Base-by-base conservation (phyloP, 306 rosid species). In the Inga laurina region DNA sequence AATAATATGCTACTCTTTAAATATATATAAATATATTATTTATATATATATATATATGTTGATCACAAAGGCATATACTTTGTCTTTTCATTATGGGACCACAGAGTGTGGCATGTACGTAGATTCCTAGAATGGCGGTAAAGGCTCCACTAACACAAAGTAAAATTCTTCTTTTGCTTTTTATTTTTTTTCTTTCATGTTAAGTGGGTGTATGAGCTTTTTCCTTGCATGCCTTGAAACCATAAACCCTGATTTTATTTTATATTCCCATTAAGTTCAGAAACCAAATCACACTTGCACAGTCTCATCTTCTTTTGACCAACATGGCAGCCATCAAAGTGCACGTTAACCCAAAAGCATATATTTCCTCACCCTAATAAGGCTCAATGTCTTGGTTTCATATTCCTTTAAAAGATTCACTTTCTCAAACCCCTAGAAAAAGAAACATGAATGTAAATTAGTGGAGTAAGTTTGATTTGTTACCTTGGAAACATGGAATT, bases 221-320 rank as follows among this genome's bases (percentile, higher is more conserved):
- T 86, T 88, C 93, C 93, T 87, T 86, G 90, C 93, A 91, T 91
- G 91, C 87, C 91, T 93, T 89, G 93, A 92, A 87, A 76, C 81
- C 82, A 76, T 69, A 83, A 88, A 88, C 52, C 89, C 79, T 59
- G 66, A 78, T 84, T 85, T 72, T 71, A 43, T 71, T 41, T 21
- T 43, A 35, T 84, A 65, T 70, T 67, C 76, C 73, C 71, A 75
- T 13, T 14, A 83, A 74, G 87, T 41, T 71, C 46, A 46, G 22
- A 72, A 72, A 72, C 41, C 59, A 46, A 22, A 78, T 44, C 54
- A 69, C 24, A 69, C 24, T 21, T 21, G 74, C 87, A 81, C 83
- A 80, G 43, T 69, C 71, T 69, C 71, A 75, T 84, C 81, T 72
- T 78, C 87, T 85, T 88, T 86, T 85, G 72, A 88, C 91, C 79